phyloP scores from a whole-genome alignment of 192 early-diverging fungal genomes.

The Backusella tarrabulga region DNA sequence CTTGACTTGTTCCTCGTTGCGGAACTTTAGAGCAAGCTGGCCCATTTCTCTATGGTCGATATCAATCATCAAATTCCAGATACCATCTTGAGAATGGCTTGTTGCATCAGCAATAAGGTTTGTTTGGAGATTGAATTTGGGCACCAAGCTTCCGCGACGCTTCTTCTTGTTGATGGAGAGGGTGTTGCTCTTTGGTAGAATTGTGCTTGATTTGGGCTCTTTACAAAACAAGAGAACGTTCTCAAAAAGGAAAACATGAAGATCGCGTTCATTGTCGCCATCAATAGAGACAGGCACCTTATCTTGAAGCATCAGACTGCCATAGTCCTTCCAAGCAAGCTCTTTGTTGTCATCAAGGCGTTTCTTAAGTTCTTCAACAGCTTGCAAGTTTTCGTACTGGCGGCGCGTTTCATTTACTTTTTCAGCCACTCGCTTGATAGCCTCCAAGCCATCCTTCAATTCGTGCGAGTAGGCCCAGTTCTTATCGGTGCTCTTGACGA shows the following conservation, averaged over 20 bases:
- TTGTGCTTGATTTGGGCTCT: slow-evolving; percentile 56
- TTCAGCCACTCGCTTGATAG: slow-evolving; percentile 86
- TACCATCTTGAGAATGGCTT: slow-evolving; percentile 29
- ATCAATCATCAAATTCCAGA: slow-evolving; percentile 65
- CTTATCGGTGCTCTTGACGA: slow-evolving; percentile 59
- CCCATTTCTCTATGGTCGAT: slow-evolving; percentile 51
- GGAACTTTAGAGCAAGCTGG: slow-evolving; percentile 76
- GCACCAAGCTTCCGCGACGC: slow-evolving; percentile 50
- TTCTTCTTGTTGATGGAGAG: slow-evolving; percentile 45
- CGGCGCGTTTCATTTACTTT: slow-evolving; percentile 89
- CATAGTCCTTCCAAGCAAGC: slow-evolving; percentile 69
- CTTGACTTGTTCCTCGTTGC: slow-evolving; percentile 86
- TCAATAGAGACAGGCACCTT: slow-evolving; percentile 52
- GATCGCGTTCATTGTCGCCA: slow-evolving; percentile 65
- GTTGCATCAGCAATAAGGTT: neutral
- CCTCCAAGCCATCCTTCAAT: slow-evolving; percentile 66
- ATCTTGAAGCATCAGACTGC: slow-evolving; percentile 69
- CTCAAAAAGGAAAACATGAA: slow-evolving; percentile 91
- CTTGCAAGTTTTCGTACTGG: slow-evolving; percentile 78
- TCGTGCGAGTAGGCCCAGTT: slow-evolving; percentile 53
- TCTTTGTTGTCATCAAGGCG: slow-evolving; percentile 83
- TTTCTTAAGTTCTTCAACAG: slow-evolving; percentile 75
- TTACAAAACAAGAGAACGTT: slow-evolving; percentile 91
- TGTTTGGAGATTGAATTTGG: slow-evolving; percentile 55
- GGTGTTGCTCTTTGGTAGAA: slow-evolving; percentile 31